Conservation (phyloP, 768 basidiomycete species). For the Gloeophyllum trabeum region DNA sequence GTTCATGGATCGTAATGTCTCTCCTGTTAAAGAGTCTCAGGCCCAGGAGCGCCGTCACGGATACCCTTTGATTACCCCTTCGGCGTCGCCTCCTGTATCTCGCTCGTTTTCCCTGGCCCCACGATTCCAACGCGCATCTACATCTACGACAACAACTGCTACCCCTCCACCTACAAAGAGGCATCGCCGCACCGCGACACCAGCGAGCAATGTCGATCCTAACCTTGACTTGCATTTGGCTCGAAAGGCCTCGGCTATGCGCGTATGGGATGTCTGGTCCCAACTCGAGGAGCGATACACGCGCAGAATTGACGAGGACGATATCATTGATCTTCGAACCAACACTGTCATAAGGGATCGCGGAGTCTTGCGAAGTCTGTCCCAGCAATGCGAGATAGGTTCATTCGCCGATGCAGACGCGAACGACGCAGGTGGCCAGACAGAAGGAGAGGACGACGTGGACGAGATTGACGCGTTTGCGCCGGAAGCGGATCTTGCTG, state of each 20-base stretch:
- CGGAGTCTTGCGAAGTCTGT: conserved; percentile 42
- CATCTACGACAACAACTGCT: neutral
- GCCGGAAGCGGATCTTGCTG: conserved; percentile 16
- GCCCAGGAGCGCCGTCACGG: neutral
- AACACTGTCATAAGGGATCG: conserved; percentile 56
- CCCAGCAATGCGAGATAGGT: conserved; percentile 37
- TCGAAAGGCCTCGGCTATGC: conserved; percentile 42
- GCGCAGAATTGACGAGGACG: conserved; percentile 63
- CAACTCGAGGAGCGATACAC: conserved; percentile 59
- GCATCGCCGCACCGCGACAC: conserved; percentile 11
- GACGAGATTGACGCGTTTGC: conserved; percentile 52
- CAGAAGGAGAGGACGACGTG: conserved; percentile 37
- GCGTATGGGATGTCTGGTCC: conserved; percentile 54
- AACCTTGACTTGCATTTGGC: conserved; percentile 37
- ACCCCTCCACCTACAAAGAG: neutral
- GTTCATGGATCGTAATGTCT: no score
- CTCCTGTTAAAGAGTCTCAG: no score
- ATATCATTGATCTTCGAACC: conserved; percentile 61
- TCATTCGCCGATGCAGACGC: conserved; percentile 27
- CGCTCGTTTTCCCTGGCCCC: neutral
- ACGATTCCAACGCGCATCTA: neutral
- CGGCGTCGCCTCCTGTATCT: neutral
- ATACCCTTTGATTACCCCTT: neutral
- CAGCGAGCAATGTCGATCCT: no score
- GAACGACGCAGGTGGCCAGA: conserved; percentile 19